phyloP scores from a whole-genome alignment of 2,329 filamentous ascomycete species.

The Penicillium sp. region DNA sequence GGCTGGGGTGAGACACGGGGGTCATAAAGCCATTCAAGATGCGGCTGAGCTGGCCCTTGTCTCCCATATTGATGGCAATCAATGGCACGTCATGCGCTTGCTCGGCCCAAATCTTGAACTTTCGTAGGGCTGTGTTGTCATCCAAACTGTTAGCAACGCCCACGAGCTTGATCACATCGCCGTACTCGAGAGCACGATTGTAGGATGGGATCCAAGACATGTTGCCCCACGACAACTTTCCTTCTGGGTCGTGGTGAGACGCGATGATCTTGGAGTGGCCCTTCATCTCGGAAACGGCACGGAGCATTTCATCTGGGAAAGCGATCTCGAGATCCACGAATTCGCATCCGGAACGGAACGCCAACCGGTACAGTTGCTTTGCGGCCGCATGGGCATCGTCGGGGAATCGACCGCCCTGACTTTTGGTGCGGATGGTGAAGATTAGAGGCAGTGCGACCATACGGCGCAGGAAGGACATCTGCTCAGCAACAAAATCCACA shows the following conservation, averaged over 20 bases:
- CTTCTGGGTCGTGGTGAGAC: slow-evolving; percentile 86
- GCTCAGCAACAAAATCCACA: slow-evolving; percentile 73
- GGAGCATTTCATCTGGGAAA: slow-evolving; percentile 72
- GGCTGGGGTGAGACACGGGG: slow-evolving; percentile 80
- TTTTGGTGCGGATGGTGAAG: slow-evolving; percentile 82
- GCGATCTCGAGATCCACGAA: slow-evolving; percentile 93
- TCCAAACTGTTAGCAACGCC: slow-evolving; percentile 72
- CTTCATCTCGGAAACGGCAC: slow-evolving; percentile 65
- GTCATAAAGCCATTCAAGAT: slow-evolving; percentile 92
- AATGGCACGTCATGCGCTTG: slow-evolving; percentile 74
- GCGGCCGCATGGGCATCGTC: slow-evolving; percentile 71
- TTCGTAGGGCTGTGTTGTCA: slow-evolving; percentile 81
- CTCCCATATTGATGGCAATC: slow-evolving; percentile 95
- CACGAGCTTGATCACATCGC: slow-evolving; percentile 91
- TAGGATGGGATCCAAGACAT: slow-evolving; percentile 90
- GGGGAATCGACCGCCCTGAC: slow-evolving; percentile 85
- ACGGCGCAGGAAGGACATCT: slow-evolving; percentile 75
- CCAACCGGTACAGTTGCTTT: slow-evolving; percentile 70
- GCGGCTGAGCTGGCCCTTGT: slow-evolving; percentile 79
- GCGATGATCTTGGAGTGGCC: slow-evolving; percentile 81
- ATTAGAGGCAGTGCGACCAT: slow-evolving; percentile 75
- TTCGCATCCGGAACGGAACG: slow-evolving; percentile 79
- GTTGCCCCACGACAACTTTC: slow-evolving; percentile 79
- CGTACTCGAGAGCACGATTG: slow-evolving; percentile 83
- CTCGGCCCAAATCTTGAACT: slow-evolving; percentile 75